Conservation (phyloP, 345 rosid genomes). For the Eucalyptus grandis region DNA sequence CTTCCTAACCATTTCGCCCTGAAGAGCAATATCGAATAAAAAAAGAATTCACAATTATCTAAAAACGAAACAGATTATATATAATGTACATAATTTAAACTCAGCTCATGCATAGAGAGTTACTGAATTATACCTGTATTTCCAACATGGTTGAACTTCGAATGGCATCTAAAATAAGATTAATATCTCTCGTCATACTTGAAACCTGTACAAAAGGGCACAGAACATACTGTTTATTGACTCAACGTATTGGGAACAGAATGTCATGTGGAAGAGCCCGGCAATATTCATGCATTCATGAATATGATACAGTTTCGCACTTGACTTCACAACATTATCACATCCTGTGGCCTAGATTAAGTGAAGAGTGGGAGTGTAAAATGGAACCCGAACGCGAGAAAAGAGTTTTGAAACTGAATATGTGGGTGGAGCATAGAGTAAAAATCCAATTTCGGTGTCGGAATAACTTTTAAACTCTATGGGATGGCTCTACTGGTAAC, state of each 20-base stretch:
- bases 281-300: not conserved
- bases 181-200: slow-evolving; percentile 48
- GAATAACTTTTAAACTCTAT: not conserved
- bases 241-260: not conserved
- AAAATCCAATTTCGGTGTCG: not conserved
- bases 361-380: not conserved
- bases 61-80: not conserved
- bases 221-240: not conserved
- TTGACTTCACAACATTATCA: not conserved
- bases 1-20: slow-evolving; percentile 76
- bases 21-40: not conserved
- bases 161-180: slow-evolving; percentile 57
- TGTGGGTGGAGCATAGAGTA: not conserved
- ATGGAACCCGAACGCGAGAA: not conserved
- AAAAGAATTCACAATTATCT: not conserved
- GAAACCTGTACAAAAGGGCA: slow-evolving; percentile 35
- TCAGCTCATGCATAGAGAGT: not conserved
- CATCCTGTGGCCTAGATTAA: not conserved
- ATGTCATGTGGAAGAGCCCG: not conserved
- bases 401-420: not conserved
- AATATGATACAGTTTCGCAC: not conserved
- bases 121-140: slow-evolving; percentile 47
- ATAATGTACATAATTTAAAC: not conserved
- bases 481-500: not conserved
- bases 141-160: slow-evolving; percentile 51